A percentile compares a stretch with the other conserved stretches of the same genome.
These are phyloP conservation scores for Clonostachys sp. DNA, from an alignment of 2,329 filamentous ascomycete genomes.

Conservation along the genomic window DNA sequence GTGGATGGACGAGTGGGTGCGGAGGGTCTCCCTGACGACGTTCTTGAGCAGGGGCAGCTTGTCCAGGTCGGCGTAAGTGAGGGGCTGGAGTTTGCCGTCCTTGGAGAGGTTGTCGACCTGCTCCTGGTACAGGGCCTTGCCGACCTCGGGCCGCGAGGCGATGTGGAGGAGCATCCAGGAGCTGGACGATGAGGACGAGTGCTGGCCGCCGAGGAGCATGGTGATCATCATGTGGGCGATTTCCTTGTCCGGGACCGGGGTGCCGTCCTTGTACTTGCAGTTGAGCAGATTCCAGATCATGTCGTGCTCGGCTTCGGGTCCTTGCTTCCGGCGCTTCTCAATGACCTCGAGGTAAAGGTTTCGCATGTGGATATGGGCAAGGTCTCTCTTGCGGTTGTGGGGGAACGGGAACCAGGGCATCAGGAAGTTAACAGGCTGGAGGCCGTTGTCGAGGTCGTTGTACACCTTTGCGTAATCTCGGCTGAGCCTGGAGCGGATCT, in stretches of 20 bases:
- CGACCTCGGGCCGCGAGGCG: constrained; percentile 63
- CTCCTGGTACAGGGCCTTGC: constrained; percentile 67
- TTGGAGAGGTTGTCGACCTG: constrained; percentile 51
- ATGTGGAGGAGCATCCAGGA: constrained; percentile 74
- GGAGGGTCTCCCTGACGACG: constrained; percentile 68
- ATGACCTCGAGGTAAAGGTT: constrained; percentile 70
- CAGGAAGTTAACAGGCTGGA: constrained; percentile 78
- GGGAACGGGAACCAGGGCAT: constrained; percentile 75
- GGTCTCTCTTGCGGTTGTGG: constrained; percentile 68
- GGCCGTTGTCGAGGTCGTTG: constrained; percentile 73
- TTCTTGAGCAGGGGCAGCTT: constrained; percentile 57
- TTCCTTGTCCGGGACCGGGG: constrained; percentile 65
- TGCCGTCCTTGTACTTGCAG: constrained; percentile 71
- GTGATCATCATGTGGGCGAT: constrained; percentile 86
- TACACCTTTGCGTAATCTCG: constrained; percentile 70
- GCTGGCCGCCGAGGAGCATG: constrained; percentile 78
- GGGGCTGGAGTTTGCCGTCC: constrained; percentile 39
- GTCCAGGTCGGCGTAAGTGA: constrained; percentile 55
- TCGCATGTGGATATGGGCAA: constrained; percentile 66
- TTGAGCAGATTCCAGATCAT: constrained; percentile 81
- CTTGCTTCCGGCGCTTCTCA: constrained; percentile 49
- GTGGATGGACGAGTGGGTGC: constrained; percentile 68
- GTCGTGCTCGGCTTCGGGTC: constrained; percentile 44
- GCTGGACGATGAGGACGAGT: constrained; percentile 73
- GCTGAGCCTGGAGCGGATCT: constrained; percentile 68